These are phyloP conservation scores for Solanum appendiculatum DNA, from an alignment of 257 asterid genomes.

Conservation along the genomic window DNA sequence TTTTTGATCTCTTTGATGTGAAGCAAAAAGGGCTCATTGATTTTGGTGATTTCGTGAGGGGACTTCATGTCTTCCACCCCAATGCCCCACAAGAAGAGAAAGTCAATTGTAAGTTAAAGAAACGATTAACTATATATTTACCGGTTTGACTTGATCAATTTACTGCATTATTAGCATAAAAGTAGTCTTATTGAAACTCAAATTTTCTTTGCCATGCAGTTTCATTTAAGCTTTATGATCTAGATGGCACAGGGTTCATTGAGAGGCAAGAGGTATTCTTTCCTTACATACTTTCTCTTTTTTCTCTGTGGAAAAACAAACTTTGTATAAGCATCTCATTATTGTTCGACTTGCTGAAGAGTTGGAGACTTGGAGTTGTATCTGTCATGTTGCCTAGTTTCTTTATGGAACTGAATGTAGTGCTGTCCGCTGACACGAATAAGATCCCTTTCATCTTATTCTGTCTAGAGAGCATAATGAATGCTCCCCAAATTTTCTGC, in stretches of 20 bases:
- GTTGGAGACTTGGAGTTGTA: not conserved
- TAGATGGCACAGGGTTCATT: slow-evolving; percentile 92
- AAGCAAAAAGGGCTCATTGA: slow-evolving; percentile 94
- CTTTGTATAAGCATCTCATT: not conserved
- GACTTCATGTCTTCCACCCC: slow-evolving; percentile 96
- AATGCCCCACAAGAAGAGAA: slow-evolving; percentile 89
- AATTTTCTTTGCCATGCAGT: slow-evolving; percentile 39
- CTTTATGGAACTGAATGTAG: not conserved
- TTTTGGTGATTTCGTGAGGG: slow-evolving; percentile 90
- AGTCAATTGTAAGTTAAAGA: slow-evolving; percentile 59
- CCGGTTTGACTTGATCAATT: not conserved
- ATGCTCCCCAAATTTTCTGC: not conserved
- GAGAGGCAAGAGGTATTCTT: slow-evolving; percentile 85
- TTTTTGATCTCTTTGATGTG: slow-evolving; percentile 92
- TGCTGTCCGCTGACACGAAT: not conserved
- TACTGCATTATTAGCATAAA: not conserved
- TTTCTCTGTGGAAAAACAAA: not conserved
- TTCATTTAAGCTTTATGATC: slow-evolving; percentile 88
- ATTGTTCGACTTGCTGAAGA: not conserved
- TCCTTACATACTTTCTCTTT: not conserved
- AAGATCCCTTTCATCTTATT: not conserved
- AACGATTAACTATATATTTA: not conserved
- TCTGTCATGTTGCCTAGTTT: not conserved
- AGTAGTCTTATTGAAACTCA: not conserved
- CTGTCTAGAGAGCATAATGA: not conserved